phyloP scores from a whole-genome alignment of 495 filamentous ascomycete genomes.

The Daldinia decipiens region DNA sequence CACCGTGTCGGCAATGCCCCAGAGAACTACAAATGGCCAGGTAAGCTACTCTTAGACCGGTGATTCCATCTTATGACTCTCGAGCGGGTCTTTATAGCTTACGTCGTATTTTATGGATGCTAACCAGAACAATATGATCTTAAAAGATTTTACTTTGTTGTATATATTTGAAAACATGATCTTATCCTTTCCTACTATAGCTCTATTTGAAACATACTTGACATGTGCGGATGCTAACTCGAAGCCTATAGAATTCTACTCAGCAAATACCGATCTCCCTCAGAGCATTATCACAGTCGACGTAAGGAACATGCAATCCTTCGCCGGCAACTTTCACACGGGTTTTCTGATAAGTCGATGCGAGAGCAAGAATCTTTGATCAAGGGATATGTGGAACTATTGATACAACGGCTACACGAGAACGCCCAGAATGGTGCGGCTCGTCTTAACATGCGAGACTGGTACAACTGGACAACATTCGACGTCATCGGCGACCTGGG shows the following conservation, averaged over 20 bases:
- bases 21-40: slow-evolving; percentile 48
- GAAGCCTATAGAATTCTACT: slow-evolving; percentile 43
- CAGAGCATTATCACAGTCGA: slow-evolving; percentile 47
- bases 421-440: slow-evolving; percentile 22
- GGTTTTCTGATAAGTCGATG: slow-evolving; percentile 63
- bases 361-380: slow-evolving; percentile 60
- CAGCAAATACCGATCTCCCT: slow-evolving; percentile 40
- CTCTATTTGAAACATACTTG: not conserved
- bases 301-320: slow-evolving; percentile 56
- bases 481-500: slow-evolving; percentile 64
- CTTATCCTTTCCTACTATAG: not conserved
- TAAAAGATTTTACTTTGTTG: too few species aligned
- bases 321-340: slow-evolving; percentile 61
- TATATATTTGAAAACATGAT: too few species aligned
- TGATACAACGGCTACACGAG: slow-evolving; percentile 52
- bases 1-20: slow-evolving; percentile 48
- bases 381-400: slow-evolving; percentile 49
- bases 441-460: slow-evolving; percentile 52
- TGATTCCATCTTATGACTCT: not conserved
- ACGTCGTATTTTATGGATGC: too few species aligned
- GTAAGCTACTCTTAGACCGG: slow-evolving; percentile 14
- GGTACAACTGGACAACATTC: slow-evolving; percentile 63
- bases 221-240: slow-evolving; percentile 1
- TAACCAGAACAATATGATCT: too few species aligned
- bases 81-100: not conserved